phyloP scores from a whole-genome alignment of 805 yeast species.

The Candida multigemmis region DNA sequence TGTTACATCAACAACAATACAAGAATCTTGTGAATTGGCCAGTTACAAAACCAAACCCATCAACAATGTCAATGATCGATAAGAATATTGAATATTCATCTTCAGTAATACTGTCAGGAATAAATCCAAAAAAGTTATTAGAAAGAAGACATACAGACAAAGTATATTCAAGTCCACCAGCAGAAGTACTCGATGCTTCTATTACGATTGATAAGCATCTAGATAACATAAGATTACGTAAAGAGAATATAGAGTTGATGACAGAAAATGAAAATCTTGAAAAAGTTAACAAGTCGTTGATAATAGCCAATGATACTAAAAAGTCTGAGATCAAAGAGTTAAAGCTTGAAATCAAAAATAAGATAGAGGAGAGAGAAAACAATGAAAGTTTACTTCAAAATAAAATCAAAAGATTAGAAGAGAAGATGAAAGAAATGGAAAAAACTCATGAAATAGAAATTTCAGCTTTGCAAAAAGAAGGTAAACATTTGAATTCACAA shows the following conservation, averaged over 20 bases:
- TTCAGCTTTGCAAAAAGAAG: not conserved
- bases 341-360: constrained; percentile 1
- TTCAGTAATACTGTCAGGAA: too few species aligned
- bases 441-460: not conserved
- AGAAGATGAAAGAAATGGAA: constrained; percentile 3
- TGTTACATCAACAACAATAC: constrained; percentile 67
- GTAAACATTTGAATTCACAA: too few species aligned
- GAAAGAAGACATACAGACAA: constrained; percentile 7
- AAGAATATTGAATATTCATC: too few species aligned
- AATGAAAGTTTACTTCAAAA: not conserved
- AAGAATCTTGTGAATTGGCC: constrained; percentile 43
- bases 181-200: constrained; percentile 22
- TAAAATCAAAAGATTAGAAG: too few species aligned
- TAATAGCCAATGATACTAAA: constrained; percentile 1
- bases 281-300: constrained; percentile 4
- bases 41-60: constrained; percentile 10
- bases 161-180: constrained; percentile 1
- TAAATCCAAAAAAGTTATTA: constrained; percentile 20
- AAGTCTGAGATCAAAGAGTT: constrained; percentile 1
- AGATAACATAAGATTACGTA: constrained; percentile 29
- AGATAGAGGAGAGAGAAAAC: constrained; percentile 4
- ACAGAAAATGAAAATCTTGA: constrained; percentile 4
- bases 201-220: constrained; percentile 32
- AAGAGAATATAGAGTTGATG: constrained; percentile 15
- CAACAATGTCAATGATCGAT: not conserved